phyloP scores from a whole-genome alignment of 257 asterid genomes.

The Rhazya stricta region DNA sequence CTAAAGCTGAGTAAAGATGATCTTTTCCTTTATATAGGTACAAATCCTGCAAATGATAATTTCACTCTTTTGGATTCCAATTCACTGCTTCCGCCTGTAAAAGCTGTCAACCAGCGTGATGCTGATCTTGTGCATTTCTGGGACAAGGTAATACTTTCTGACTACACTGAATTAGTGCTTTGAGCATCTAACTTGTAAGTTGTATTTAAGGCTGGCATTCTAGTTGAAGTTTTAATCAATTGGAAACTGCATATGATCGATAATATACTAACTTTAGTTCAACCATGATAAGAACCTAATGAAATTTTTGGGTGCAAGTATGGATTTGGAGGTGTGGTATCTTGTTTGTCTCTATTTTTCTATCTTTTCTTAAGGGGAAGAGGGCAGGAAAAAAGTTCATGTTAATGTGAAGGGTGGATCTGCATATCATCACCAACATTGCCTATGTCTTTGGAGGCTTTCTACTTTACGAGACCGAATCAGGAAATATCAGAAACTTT shows the following conservation, averaged over 20 bases:
- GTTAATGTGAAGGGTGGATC: too few relatives aligned
- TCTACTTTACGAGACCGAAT: background rate
- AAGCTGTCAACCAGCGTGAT: conserved; percentile 76
- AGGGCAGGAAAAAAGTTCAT: background rate
- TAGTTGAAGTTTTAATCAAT: background rate
- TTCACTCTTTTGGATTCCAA: conserved; percentile 50
- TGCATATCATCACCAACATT: too few relatives aligned
- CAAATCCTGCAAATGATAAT: conserved; percentile 81
- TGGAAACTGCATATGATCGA: too few relatives aligned
- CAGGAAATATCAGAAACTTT: background rate
- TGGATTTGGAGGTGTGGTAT: too few relatives aligned
- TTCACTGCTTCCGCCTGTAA: conserved; percentile 39
- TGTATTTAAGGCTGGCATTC: background rate
- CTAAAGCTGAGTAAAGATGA: conserved; percentile 40
- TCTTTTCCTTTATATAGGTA: conserved; percentile 63
- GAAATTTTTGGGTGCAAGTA: too few relatives aligned
- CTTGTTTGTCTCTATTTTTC: too few relatives aligned
- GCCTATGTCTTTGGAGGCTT: background rate
- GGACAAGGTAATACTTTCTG: conserved; percentile 59
- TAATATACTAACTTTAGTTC: too few relatives aligned
- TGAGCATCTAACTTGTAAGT: background rate
- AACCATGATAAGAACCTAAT: too few relatives aligned
- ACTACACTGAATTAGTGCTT: background rate
- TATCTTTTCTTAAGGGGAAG: background rate
- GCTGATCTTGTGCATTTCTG: conserved; percentile 91